Evolutionary conservation across 441 rosid genomes (phyloP).

Genomic region (Bruguiera hainesii): DNA sequence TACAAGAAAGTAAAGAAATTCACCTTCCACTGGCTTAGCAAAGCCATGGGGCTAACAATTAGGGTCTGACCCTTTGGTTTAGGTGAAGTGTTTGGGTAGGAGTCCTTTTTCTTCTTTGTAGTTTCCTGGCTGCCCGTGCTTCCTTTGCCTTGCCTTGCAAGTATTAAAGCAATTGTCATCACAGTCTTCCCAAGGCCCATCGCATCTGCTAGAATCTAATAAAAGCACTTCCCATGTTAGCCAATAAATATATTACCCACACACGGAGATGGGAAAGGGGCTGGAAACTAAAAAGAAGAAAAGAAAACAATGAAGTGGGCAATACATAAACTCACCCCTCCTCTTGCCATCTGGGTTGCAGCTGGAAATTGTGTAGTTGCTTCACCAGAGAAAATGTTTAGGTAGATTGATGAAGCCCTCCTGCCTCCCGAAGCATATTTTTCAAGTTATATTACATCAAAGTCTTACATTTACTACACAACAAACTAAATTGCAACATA

Average conservation of each 20-base stretch:
- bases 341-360: conserved; percentile 64
- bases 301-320: not conserved
- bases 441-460: not conserved
- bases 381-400: conserved; percentile 67
- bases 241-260: not conserved
- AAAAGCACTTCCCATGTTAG: conserved; percentile 7
- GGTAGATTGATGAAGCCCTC: conserved; percentile 57
- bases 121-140: conserved; percentile 25
- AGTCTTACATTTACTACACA: not conserved
- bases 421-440: conserved; percentile 19
- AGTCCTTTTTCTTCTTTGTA: conserved; percentile 23
- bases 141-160: conserved; percentile 50
- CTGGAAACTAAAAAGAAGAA: too few relatives aligned
- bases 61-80: conserved; percentile 67
- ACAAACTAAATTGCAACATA: not conserved
- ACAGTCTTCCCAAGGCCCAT: conserved; percentile 85
- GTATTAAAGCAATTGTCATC: conserved; percentile 70
- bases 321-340: conserved; percentile 52
- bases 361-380: conserved; percentile 66
- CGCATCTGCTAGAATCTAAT: conserved; percentile 73
- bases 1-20: conserved; percentile 3
- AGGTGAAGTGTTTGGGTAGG: conserved; percentile 8
- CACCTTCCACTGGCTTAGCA: conserved; percentile 76
- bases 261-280: too few relatives aligned
- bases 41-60: conserved; percentile 73